Percentiles rank a stretch among this genome's conserved stretches.
These are phyloP conservation scores for Coniochaeta sp. DNA, from an alignment of 2,329 filamentous ascomycete species.

Conservation along the genomic window DNA sequence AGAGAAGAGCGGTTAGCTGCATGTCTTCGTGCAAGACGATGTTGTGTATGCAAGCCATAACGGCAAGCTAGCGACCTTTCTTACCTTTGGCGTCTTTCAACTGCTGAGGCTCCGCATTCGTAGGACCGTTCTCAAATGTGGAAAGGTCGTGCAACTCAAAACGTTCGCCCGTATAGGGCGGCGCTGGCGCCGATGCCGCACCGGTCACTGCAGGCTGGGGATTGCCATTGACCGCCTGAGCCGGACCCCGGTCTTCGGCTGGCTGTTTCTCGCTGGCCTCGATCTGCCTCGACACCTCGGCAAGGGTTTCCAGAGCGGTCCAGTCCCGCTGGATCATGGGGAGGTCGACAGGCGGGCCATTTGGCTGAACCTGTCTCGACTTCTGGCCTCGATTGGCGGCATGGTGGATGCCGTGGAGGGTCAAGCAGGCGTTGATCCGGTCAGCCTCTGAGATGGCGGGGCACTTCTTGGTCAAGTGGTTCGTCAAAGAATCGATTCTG, in stretches of 20 bases:
- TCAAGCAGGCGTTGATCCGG: slow-evolving; percentile 65
- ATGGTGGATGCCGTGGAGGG: slow-evolving; percentile 62
- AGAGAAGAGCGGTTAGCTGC: background rate
- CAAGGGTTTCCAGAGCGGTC: slow-evolving; percentile 77
- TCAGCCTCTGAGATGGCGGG: slow-evolving; percentile 69
- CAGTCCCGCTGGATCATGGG: slow-evolving; percentile 46
- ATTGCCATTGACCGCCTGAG: background rate
- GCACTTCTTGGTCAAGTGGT: slow-evolving; percentile 81
- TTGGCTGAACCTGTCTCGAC: slow-evolving; percentile 12
- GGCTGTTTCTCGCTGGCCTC: slow-evolving; percentile 53
- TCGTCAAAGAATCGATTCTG: slow-evolving; percentile 72
- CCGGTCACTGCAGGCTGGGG: background rate
- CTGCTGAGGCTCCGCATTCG: slow-evolving; percentile 36
- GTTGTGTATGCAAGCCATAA: background rate
- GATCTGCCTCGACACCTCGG: slow-evolving; percentile 79
- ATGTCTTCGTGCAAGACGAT: background rate
- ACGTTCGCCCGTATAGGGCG: slow-evolving; percentile 21
- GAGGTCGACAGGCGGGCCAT: slow-evolving; percentile 23
- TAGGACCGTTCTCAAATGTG: slow-evolving; percentile 47
- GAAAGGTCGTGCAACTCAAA: slow-evolving; percentile 53
- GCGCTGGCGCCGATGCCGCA: slow-evolving; percentile 2
- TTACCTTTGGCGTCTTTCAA: slow-evolving; percentile 27
- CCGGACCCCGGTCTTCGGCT: slow-evolving; percentile 12
- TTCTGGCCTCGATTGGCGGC: slow-evolving; percentile 24
- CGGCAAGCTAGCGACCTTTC: slow-evolving; percentile 7